Percentiles rank a stretch among this genome's conserved stretches.
Evolutionary conservation across 176 grass and related monocot genomes (phyloP).

Genomic region (Tillandsia leiboldiana): DNA sequence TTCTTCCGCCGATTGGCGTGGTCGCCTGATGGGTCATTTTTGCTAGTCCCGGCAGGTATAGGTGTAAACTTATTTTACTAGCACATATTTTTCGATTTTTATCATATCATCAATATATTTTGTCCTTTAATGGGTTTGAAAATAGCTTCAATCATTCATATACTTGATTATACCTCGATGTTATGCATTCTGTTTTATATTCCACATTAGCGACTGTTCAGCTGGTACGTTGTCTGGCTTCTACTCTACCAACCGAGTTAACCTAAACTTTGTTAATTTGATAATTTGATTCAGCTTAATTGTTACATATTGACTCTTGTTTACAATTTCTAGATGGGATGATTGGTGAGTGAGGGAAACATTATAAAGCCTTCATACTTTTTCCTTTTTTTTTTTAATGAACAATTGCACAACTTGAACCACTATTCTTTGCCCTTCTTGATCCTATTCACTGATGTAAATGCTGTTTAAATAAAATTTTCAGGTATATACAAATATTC

Average conservation of each 20-base stretch:
- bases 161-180: too few species aligned
- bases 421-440: too few species aligned
- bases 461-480: conserved; percentile 18
- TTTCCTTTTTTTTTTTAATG: neutral
- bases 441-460: neutral
- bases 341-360: neutral
- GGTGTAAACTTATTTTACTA: neutral
- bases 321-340: too few species aligned
- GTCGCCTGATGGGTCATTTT: conserved; percentile 95
- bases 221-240: too few species aligned
- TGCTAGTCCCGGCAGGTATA: conserved; percentile 85
- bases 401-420: neutral
- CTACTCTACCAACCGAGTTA: too few species aligned
- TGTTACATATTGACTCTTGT: too few species aligned
- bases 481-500: conserved; percentile 63
- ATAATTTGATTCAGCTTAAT: too few species aligned
- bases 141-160: neutral
- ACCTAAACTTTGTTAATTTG: too few species aligned
- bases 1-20: conserved; percentile 92
- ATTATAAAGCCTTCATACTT: neutral
- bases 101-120: neutral
- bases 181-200: too few species aligned
- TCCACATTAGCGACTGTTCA: too few species aligned
- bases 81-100: neutral
- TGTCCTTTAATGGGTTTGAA: neutral